Conservation (phyloP, 164 flowering plant genomes). For the Kingdonia uniflora region DNA sequence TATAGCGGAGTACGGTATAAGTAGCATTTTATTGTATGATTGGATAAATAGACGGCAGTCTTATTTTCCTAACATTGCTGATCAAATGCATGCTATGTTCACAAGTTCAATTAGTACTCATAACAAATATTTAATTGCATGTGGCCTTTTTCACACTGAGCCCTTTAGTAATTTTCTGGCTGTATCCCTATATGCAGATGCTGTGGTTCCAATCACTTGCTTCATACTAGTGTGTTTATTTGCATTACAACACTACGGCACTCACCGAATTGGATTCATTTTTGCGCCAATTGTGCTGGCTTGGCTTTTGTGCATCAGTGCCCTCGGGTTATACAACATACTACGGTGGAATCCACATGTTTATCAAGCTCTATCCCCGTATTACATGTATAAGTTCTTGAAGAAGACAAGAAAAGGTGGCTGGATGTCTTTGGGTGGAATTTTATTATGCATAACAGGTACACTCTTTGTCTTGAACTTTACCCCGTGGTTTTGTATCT, state of each 20-base stretch:
- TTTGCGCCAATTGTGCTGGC: constrained; percentile 80
- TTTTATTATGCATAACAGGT: constrained; percentile 90
- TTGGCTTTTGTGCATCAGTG: constrained; percentile 87
- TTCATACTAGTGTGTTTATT: constrained; percentile 33
- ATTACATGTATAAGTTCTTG: constrained; percentile 86
- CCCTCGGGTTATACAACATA: constrained; percentile 79
- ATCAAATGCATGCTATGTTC: no score
- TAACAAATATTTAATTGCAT: no score
- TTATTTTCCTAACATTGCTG: no score
- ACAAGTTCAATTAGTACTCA: no score
- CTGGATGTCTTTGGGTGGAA: constrained; percentile 98
- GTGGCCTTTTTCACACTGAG: no score
- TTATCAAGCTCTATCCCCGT: constrained; percentile 87
- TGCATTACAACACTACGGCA: constrained; percentile 38
- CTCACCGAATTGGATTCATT: constrained; percentile 74
- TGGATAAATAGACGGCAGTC: no score
- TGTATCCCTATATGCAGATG: constrained; percentile 41
- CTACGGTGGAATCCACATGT: constrained; percentile 76
- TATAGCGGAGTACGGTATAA: no score
- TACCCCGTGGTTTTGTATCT: no score
- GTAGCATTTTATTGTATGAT: no score
- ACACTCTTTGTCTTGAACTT: no score
- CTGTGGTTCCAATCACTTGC: constrained; percentile 39
- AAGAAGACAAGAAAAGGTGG: constrained; percentile 76
- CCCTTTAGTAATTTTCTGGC: background rate